phyloP scores from a whole-genome alignment of 1,284 basidiomycete genomes.

The Fomitopsis pinicola region DNA sequence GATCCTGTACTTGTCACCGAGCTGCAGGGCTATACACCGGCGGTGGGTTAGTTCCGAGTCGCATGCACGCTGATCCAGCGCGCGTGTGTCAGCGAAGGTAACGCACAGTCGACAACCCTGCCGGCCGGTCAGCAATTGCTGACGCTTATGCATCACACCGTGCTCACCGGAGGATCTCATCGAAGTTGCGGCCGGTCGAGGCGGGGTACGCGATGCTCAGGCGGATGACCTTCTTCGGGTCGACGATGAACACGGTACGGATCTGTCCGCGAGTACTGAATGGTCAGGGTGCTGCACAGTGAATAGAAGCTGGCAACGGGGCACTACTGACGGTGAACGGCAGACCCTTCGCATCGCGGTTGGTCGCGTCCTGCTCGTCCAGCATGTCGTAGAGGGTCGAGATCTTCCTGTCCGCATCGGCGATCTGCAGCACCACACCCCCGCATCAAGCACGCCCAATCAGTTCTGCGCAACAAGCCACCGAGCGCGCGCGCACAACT shows the following conservation, averaged over 20 bases:
- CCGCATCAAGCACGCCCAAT: background rate
- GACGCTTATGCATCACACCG: background rate
- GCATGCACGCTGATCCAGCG: background rate
- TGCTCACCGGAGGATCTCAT: slow-evolving; percentile 80
- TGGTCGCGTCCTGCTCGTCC: slow-evolving; percentile 91
- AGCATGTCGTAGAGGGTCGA: slow-evolving; percentile 93
- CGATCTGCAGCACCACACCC: slow-evolving; percentile 55
- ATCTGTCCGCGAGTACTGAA: slow-evolving; percentile 48
- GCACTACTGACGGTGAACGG: slow-evolving; percentile 65
- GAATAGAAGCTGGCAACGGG: slow-evolving; percentile 1
- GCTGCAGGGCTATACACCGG: slow-evolving; percentile 65
- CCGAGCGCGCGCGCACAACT: slow-evolving; percentile 21
- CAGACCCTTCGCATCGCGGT: slow-evolving; percentile 88
- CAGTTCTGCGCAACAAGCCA: background rate
- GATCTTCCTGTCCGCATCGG: slow-evolving; percentile 85
- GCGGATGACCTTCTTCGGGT: slow-evolving; percentile 89
- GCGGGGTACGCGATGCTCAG: slow-evolving; percentile 90
- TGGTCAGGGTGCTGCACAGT: background rate
- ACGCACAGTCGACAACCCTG: slow-evolving; percentile 64
- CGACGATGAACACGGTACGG: slow-evolving; percentile 92
- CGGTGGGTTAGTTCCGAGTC: slow-evolving; percentile 2
- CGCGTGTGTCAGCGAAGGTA: background rate
- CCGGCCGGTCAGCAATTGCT: slow-evolving; percentile 9
- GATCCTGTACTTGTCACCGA: slow-evolving; percentile 87
- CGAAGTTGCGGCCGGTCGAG: slow-evolving; percentile 79